These are phyloP conservation scores for Ambrosiella cleistominuta DNA, from an alignment of 2,329 filamentous ascomycete species.

Conservation along the genomic window DNA sequence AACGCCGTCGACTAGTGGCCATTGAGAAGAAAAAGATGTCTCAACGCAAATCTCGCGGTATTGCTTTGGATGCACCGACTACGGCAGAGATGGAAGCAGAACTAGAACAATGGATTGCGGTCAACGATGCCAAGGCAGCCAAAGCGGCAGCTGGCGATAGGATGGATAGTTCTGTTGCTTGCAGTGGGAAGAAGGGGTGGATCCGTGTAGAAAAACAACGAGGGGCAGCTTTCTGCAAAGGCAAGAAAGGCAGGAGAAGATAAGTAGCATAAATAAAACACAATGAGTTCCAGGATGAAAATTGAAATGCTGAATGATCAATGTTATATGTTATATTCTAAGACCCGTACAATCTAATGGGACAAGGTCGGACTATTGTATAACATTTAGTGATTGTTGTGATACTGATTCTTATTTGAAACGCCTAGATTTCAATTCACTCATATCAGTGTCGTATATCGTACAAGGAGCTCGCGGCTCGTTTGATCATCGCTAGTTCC, in stretches of 20 bases:
- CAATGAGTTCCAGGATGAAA: background rate
- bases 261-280: background rate
- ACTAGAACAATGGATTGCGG: constrained; percentile 3
- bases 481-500: too few species aligned
- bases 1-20: constrained; percentile 5
- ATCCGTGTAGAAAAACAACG: background rate
- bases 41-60: constrained; percentile 1
- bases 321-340: background rate
- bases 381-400: too few species aligned
- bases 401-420: too few species aligned
- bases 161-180: background rate
- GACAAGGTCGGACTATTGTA: too few species aligned
- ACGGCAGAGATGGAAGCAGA: constrained; percentile 6
- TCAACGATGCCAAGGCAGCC: constrained; percentile 3
- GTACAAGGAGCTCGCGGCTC: too few species aligned
- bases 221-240: background rate
- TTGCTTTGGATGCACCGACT: background rate
- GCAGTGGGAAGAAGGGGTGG: background rate
- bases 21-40: constrained; percentile 6
- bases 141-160: background rate
- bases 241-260: background rate
- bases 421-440: too few species aligned
- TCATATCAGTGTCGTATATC: too few species aligned
- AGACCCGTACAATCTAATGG: too few species aligned
- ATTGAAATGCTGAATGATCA: background rate